phyloP scores from a whole-genome alignment of 306 rosid genomes.

The Gillenia trifoliata region DNA sequence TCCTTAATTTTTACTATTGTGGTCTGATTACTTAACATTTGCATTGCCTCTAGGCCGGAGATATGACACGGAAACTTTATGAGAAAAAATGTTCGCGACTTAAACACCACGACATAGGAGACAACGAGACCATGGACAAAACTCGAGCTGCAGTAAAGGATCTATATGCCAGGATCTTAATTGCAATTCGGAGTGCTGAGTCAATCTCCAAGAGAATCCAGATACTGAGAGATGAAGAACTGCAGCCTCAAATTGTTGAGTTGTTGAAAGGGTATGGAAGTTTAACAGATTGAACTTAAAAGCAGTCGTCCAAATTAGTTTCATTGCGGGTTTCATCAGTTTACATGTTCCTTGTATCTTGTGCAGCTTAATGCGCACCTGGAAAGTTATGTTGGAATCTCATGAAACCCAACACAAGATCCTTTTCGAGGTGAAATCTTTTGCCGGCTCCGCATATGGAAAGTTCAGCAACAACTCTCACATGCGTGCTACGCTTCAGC shows the following conservation, averaged over 20 bases:
- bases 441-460: slow-evolving; percentile 49
- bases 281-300: slow-evolving; percentile 11
- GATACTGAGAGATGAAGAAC: slow-evolving; percentile 81
- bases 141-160: slow-evolving; percentile 77
- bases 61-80: slow-evolving; percentile 62
- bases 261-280: slow-evolving; percentile 77
- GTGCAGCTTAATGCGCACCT: slow-evolving; percentile 77
- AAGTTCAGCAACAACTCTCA: slow-evolving; percentile 78
- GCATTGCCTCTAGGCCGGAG: slow-evolving; percentile 65
- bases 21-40: slow-evolving; percentile 9
- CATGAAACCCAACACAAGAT: slow-evolving; percentile 91
- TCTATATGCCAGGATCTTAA: slow-evolving; percentile 79
- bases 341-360: slow-evolving; percentile 32
- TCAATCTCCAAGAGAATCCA: slow-evolving; percentile 80
- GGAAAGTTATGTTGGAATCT: slow-evolving; percentile 78
- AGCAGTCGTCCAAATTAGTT: slow-evolving; percentile 16
- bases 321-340: slow-evolving; percentile 21
- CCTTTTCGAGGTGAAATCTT: slow-evolving; percentile 66
- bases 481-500: slow-evolving; percentile 68
- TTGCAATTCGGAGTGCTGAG: slow-evolving; percentile 86
- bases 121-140: slow-evolving; percentile 63
- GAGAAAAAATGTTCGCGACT: slow-evolving; percentile 70
- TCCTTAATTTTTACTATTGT: slow-evolving; percentile 3
- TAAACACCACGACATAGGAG: slow-evolving; percentile 63
- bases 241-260: slow-evolving; percentile 85